Percentiles rank a stretch among this genome's conserved stretches.
Evolutionary conservation across 352 stramenopile species (phyloP).

Genomic region (Globisporangium uncinulatum): DNA sequence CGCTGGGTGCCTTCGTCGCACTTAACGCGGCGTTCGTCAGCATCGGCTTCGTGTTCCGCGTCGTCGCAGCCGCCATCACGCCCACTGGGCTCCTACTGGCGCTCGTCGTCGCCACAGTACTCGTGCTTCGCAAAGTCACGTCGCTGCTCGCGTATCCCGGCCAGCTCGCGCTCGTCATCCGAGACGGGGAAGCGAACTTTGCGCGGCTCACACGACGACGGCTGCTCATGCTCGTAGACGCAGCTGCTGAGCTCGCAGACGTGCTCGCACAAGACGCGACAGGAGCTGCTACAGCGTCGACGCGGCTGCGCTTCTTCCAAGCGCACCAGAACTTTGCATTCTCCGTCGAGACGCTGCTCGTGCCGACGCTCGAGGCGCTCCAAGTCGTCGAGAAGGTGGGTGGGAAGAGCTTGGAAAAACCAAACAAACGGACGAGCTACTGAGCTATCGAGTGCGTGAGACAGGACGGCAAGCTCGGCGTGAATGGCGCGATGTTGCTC

Average conservation of each 20-base stretch:
- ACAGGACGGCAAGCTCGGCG: slow-evolving; percentile 25
- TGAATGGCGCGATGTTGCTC: slow-evolving; percentile 42
- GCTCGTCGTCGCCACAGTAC: slow-evolving; percentile 27
- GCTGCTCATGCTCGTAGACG: slow-evolving; percentile 62
- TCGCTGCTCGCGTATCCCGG: slow-evolving; percentile 67
- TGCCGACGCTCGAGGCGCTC: slow-evolving; percentile 48
- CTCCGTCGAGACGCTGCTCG: slow-evolving; percentile 55
- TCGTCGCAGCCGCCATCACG: slow-evolving; percentile 45
- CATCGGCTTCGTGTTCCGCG: slow-evolving; percentile 42
- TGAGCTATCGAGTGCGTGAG: too few species aligned
- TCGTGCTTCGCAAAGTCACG: slow-evolving; percentile 39
- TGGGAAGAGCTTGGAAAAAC: too few species aligned
- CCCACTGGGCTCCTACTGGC: slow-evolving; percentile 44
- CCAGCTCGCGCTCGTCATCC: slow-evolving; percentile 69
- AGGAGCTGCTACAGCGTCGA: slow-evolving; percentile 1
- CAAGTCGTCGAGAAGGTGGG: slow-evolving; percentile 43
- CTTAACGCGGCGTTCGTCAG: slow-evolving; percentile 56
- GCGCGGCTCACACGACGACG: slow-evolving; percentile 62
- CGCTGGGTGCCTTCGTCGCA: slow-evolving; percentile 42
- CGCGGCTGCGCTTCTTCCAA: slow-evolving; percentile 51
- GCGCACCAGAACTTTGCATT: slow-evolving; percentile 64
- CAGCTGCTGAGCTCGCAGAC: slow-evolving; percentile 39
- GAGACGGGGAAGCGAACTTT: slow-evolving; percentile 77
- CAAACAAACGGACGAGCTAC: too few species aligned
- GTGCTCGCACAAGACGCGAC: slow-evolving; percentile 16